Conservation (phyloP, 768 basidiomycete genomes). For the Mycena alexandri region DNA sequence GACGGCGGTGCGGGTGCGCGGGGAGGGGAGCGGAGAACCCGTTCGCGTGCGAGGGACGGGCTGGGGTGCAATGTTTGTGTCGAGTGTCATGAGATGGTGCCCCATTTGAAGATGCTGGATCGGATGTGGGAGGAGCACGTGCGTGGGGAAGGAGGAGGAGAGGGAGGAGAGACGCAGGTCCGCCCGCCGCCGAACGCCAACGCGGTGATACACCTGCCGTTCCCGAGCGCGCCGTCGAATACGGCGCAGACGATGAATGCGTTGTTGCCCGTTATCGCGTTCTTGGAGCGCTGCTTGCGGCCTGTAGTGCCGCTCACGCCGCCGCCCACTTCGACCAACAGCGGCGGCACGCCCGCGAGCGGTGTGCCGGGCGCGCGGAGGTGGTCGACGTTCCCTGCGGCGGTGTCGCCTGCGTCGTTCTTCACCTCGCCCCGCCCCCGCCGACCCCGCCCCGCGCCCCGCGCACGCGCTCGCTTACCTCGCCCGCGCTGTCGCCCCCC, state of each 20-base stretch:
- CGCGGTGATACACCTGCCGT: conserved; percentile 79
- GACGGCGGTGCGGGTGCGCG: background rate
- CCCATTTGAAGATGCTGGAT: conserved; percentile 76
- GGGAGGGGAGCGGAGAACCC: conserved; percentile 48
- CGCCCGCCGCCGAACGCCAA: conserved; percentile 81
- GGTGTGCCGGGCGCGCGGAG: conserved; percentile 18
- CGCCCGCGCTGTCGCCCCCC: conserved; percentile 43
- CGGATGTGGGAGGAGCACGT: conserved; percentile 69
- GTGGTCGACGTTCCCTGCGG: conserved; percentile 40
- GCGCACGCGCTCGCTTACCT: conserved; percentile 35
- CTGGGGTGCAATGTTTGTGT: conserved; percentile 88
- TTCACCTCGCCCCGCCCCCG: conserved; percentile 31
- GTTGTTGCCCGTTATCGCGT: conserved; percentile 73
- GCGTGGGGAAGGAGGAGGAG: too few relatives aligned
- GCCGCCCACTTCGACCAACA: conserved; percentile 30
- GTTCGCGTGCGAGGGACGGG: conserved; percentile 62
- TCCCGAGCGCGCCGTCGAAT: conserved; percentile 76
- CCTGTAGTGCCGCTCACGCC: conserved; percentile 50
- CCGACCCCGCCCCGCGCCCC: conserved; percentile 9
- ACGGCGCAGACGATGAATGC: conserved; percentile 65
- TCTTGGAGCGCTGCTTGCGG: conserved; percentile 74
- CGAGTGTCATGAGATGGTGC: conserved; percentile 87
- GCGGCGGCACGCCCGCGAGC: background rate
- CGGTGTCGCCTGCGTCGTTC: conserved; percentile 36
- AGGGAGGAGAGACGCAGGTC: conserved; percentile 34